Evolutionary conservation across 495 filamentous ascomycete species (phyloP), one percentile per base, ranked within the genome.

Genomic region (Neohortaea acidophila): DNA sequence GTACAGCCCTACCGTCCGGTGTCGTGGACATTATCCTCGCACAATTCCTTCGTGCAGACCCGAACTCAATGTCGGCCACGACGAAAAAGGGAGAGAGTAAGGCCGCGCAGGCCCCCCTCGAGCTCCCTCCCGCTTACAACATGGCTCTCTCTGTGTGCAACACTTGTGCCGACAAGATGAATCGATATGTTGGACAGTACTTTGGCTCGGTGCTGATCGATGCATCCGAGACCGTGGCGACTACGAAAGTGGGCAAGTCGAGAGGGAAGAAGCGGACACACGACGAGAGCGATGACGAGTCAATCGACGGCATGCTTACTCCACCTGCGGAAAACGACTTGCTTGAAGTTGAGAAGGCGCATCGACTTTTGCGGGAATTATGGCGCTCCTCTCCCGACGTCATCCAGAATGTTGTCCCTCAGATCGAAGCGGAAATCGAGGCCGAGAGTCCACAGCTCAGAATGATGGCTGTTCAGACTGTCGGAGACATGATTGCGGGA

Each of bases 151-250:
- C 77, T 4, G 77, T 99, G 21, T 99, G 89, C 58, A 89, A 87
- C 50, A 63, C 68, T n/a, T 87, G 75, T 41, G 75, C 81, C 2
- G 89, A 93, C 43, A 82, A 85, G 55, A 94, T 99, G 87, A 77
- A 83, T 1, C 76, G 84, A 33, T 79, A 84, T 48, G 77, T 94
- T 38, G 85, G 84, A 46, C 85, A 91, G 52, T 99, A 94, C 54
- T 99, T 99, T 59, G 89, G 85, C 56, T 84, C 94, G 41, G 83
- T 96, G 17, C 87, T 99, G 38, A 72, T 94, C 31, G 82, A 94
- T 49, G 77, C 81, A 10, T 84, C 87, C 0, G 68, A 73, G 2
- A 47, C 51, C 11, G 62, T 67, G 14, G 56, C 57, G 3, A 47
- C 45, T 36, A 29, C 8, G 12, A 35, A 41, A 14, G 35, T 59